These are phyloP conservation scores for Xeromyces bisporus DNA, from an alignment of 495 filamentous ascomycete species.

Conservation along the genomic window DNA sequence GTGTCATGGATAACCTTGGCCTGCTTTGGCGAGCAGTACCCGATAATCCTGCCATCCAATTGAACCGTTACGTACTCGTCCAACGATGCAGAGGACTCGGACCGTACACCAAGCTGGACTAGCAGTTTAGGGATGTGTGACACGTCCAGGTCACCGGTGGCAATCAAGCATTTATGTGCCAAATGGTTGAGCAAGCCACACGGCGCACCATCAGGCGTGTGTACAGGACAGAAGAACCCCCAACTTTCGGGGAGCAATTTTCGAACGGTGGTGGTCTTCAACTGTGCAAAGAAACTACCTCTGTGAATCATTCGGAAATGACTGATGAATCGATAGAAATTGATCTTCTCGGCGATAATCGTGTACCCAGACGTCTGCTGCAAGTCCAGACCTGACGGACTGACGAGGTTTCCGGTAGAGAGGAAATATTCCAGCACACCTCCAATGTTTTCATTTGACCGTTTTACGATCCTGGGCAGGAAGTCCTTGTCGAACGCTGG, in stretches of 20 bases:
- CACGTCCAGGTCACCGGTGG: slow-evolving; percentile 51
- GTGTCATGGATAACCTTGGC: slow-evolving; percentile 65
- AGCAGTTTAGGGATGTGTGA: slow-evolving; percentile 55
- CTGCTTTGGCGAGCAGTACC: slow-evolving; percentile 74
- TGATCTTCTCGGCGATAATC: slow-evolving; percentile 95
- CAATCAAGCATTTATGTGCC: slow-evolving; percentile 84
- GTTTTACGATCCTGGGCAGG: slow-evolving; percentile 52
- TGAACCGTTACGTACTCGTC: slow-evolving; percentile 74
- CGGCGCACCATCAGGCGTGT: slow-evolving; percentile 89
- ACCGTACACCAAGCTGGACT: slow-evolving; percentile 58
- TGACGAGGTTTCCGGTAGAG: slow-evolving; percentile 84
- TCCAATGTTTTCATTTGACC: slow-evolving; percentile 77
- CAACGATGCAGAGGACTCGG: slow-evolving; percentile 52
- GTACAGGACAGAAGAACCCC: slow-evolving; percentile 94
- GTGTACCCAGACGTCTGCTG: slow-evolving; percentile 91
- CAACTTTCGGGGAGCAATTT: slow-evolving; percentile 93
- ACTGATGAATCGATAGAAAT: slow-evolving; percentile 96
- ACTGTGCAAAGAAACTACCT: slow-evolving; percentile 93
- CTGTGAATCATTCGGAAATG: slow-evolving; percentile 98
- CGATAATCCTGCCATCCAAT: slow-evolving; percentile 75
- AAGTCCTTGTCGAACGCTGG: slow-evolving; percentile 63
- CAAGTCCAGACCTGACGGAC: slow-evolving; percentile 78
- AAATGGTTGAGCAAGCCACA: slow-evolving; percentile 93
- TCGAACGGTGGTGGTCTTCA: slow-evolving; percentile 93
- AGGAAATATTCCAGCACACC: slow-evolving; percentile 82